A percentile compares a stretch with the other conserved stretches of the same genome.
Conservation (phyloP, 129 eudicot genomes). For the Deinandra increscens region DNA sequence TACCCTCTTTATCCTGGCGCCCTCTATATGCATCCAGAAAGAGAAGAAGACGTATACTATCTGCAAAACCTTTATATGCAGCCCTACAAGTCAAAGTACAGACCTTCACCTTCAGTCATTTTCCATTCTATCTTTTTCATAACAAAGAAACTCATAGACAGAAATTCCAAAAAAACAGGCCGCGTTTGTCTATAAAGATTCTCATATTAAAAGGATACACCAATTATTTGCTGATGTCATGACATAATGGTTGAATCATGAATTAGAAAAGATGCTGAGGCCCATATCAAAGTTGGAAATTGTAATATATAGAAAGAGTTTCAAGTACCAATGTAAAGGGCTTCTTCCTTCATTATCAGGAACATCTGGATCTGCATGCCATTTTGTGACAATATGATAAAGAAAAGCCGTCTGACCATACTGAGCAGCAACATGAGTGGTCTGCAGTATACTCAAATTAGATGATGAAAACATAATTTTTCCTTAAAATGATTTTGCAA, state of each 20-base stretch:
- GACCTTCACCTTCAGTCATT: slow-evolving; percentile 21
- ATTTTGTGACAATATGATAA: slow-evolving; percentile 84
- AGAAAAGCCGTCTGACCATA: slow-evolving; percentile 96
- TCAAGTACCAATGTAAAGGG: slow-evolving; percentile 93
- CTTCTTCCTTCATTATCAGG: slow-evolving; percentile 96
- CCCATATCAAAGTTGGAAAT: not conserved
- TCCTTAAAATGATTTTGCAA: not conserved
- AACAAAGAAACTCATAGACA: not conserved
- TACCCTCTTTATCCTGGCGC: slow-evolving; percentile 98
- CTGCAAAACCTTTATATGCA: slow-evolving; percentile 99
- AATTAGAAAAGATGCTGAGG: slow-evolving; percentile 9
- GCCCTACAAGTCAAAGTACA: slow-evolving; percentile 62
- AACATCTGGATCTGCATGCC: slow-evolving; percentile 97
- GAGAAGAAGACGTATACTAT: slow-evolving; percentile 91
- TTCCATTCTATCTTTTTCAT: not conserved
- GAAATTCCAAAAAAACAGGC: slow-evolving; percentile 6
- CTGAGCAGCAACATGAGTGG: slow-evolving; percentile 96
- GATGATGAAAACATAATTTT: slow-evolving; percentile 6
- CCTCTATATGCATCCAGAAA: slow-evolving; percentile 92
- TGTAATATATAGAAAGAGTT: not conserved
- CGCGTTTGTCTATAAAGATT: not conserved
- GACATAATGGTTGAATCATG: slow-evolving; percentile 4
- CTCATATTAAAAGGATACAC: not conserved
- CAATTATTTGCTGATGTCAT: not conserved
- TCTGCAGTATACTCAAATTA: slow-evolving; percentile 43